phyloP scores from a whole-genome alignment of 352 stramenopile genomes.

The Peronospora farinosa region DNA sequence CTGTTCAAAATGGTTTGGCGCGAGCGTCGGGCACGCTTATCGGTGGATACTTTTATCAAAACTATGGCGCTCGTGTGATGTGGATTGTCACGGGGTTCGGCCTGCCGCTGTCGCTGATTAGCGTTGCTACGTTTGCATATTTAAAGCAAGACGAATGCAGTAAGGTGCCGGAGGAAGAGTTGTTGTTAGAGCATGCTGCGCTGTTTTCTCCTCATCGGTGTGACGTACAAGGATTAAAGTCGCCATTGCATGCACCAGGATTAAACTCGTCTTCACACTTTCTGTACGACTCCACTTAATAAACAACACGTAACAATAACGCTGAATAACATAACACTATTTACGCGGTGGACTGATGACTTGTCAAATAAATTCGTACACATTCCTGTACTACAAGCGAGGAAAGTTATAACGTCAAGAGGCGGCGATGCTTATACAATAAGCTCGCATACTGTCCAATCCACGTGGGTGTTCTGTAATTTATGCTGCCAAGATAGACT shows the following conservation, averaged over 20 bases:
- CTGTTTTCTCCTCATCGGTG: slow-evolving; percentile 24
- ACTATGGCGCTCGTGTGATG: slow-evolving; percentile 56
- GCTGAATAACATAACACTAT: neutral
- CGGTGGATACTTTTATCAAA: slow-evolving; percentile 70
- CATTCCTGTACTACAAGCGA: too few species aligned
- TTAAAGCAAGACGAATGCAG: slow-evolving; percentile 40
- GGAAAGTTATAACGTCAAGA: too few species aligned
- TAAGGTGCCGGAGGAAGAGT: slow-evolving; percentile 8
- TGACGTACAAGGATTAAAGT: slow-evolving; percentile 20
- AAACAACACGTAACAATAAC: neutral
- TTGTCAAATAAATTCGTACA: too few species aligned
- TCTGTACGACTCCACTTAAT: slow-evolving; percentile 18
- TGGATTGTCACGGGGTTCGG: slow-evolving; percentile 57
- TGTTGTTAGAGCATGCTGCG: slow-evolving; percentile 15
- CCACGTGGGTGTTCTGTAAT: too few species aligned
- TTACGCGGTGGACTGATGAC: too few species aligned
- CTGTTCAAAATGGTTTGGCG: slow-evolving; percentile 60
- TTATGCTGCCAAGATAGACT: too few species aligned
- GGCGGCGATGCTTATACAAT: too few species aligned
- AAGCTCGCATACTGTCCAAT: too few species aligned
- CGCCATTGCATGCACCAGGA: slow-evolving; percentile 9
- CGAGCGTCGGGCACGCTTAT: slow-evolving; percentile 54
- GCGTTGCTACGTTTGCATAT: slow-evolving; percentile 50
- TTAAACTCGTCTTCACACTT: slow-evolving; percentile 15
- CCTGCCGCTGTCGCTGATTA: slow-evolving; percentile 53